Percentiles rank a stretch among this genome's conserved stretches.
Conservation (phyloP, 208 protist species). For the Giardia duodenalis region DNA sequence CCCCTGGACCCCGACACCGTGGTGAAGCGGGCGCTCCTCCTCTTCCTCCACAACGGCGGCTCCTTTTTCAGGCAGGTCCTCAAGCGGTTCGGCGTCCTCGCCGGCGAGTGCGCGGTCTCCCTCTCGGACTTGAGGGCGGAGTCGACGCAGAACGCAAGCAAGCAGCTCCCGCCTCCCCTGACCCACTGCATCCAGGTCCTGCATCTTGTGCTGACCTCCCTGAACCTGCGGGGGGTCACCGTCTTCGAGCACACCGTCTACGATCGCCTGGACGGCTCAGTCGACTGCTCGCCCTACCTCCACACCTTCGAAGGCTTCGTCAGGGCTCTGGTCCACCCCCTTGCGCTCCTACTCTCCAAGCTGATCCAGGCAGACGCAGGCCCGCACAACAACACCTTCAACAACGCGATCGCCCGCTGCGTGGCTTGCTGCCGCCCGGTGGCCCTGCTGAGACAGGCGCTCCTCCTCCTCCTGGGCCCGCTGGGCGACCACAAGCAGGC, state of each 20-base stretch:
- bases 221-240: background rate
- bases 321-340: background rate
- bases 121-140: background rate
- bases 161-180: background rate
- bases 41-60: background rate
- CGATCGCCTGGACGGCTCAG: too few relatives aligned
- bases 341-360: background rate
- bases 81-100: background rate
- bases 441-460: background rate
- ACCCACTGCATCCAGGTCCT: background rate
- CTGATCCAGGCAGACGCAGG: background rate
- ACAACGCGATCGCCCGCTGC: slow-evolving; percentile 2
- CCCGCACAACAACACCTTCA: background rate
- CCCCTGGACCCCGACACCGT: background rate
- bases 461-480: background rate
- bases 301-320: too few relatives aligned
- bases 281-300: background rate
- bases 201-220: background rate
- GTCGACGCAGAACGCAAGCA: background rate
- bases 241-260: background rate
- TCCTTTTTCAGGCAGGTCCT: background rate
- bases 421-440: background rate
- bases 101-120: background rate
- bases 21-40: background rate
- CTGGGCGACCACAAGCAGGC: background rate